Base-by-base conservation (phyloP, 73 alveolate genomes). In the Blepharisma japonicum region DNA sequence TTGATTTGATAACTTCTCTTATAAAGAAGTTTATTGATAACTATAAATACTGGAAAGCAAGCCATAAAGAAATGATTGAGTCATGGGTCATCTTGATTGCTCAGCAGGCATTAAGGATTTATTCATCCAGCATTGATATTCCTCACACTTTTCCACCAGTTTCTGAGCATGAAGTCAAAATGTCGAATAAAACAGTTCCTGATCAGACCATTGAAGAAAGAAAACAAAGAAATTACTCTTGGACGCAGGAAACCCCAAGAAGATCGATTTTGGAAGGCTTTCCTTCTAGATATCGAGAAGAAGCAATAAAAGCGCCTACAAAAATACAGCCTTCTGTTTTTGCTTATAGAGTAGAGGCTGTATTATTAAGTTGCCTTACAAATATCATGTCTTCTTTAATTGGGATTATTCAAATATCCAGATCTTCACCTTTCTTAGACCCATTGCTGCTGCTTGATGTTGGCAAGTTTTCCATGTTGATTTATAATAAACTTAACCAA, bases 141-240 rank as follows among this genome's bases (percentile, higher is more conserved):
- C 14, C 23, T 18, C 74, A 61, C 5, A 18, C 49, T 61, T 61
- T 61, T 25, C 74, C 74, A 61, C 74, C 74, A 5, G 47, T 61
- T n/a, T 14, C 74, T 61, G 74, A 61, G 23, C 38, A 61, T 61
- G 74, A 61, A 25, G 18, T 8, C 14, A 20, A n/a, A n/a, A 61
- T 61, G 74, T 8, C 14, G 2, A 25, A n/a, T 18, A 9, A 8
- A 14, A 14, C 47, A 9, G 74, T 61, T 48, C 46, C 18, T 8
- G 74, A 61, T 32, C 11, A 39, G 18, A 61, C 47, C 47, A 61
- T 61, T 20, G 18, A 25, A 2, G 14, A 25, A 61, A 9, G 23
- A 53, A 53, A 53, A 20, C 23, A 53, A 53, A 14, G 67, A 53
- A 53, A 11, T 14, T 53, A 53, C n/a, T 0, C 42, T 32, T 32